phyloP scores from a whole-genome alignment of 306 rosid species.

The Citrullus colocynthis region DNA sequence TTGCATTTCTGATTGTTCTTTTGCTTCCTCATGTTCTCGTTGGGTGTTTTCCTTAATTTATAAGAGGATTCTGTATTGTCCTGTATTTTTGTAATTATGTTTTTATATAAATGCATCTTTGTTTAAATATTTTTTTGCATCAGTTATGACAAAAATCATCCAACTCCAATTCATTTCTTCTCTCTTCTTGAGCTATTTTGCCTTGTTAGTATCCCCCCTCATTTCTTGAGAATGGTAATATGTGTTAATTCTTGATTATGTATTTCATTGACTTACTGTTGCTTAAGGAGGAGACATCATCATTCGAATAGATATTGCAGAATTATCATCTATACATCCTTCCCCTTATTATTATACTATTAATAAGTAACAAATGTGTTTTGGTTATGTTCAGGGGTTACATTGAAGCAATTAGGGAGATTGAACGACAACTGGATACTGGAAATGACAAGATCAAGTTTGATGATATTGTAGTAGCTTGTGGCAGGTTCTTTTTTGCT shows the following conservation, averaged over 20 bases:
- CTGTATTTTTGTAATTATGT: neutral
- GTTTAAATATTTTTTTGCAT: neutral
- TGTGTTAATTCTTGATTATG: neutral
- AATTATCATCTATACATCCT: neutral
- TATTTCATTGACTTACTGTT: neutral
- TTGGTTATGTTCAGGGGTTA: constrained; percentile 60
- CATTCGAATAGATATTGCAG: neutral
- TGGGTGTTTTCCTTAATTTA: neutral
- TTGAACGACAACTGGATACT: constrained; percentile 64
- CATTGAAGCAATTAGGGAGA: constrained; percentile 67
- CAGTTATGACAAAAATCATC: neutral
- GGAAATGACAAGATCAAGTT: constrained; percentile 35
- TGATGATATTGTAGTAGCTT: constrained; percentile 89
- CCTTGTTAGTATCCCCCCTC: neutral
- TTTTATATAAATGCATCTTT: neutral
- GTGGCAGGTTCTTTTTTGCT: constrained; percentile 62
- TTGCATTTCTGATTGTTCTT: neutral
- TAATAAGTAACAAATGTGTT: neutral
- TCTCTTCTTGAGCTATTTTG: neutral
- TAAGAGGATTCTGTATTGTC: neutral
- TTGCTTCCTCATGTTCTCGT: neutral
- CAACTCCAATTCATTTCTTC: neutral
- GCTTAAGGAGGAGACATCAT: neutral
- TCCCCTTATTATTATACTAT: neutral
- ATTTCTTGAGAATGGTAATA: neutral